phyloP scores from a whole-genome alignment of 495 filamentous ascomycete genomes.

The Lepraria neglecta region DNA sequence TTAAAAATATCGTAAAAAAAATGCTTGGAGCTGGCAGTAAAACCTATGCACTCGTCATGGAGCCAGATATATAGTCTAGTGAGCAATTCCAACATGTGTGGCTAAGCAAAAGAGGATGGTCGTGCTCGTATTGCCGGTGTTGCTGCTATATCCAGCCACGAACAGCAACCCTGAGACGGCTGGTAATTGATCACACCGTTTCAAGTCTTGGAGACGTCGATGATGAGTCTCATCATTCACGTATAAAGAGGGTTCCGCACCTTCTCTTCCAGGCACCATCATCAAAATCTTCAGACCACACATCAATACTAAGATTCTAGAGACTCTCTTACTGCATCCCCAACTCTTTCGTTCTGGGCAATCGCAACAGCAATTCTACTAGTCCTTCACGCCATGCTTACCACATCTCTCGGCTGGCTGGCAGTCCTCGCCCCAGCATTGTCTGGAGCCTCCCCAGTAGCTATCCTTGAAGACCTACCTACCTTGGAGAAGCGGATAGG shows the following conservation, averaged over 20 bases:
- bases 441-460: slow-evolving; percentile 6
- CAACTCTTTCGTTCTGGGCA: not conserved
- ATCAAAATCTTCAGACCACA: not conserved
- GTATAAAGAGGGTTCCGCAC: not conserved
- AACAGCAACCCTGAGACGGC: not conserved
- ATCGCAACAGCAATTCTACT: not conserved
- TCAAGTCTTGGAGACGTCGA: not conserved
- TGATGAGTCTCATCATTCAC: not conserved
- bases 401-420: slow-evolving; percentile 10
- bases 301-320: not conserved
- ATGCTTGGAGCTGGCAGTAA: not conserved
- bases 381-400: not conserved
- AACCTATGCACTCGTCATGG: not conserved
- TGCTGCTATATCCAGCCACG: not conserved
- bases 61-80: not conserved
- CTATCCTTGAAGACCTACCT: not conserved
- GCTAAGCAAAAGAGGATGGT: not conserved
- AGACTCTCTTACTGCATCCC: not conserved
- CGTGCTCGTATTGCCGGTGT: not conserved
- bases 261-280: not conserved
- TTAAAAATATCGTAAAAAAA: not conserved
- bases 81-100: not conserved
- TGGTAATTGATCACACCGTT: not conserved
- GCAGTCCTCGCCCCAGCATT: slow-evolving; percentile 9
- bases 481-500: not conserved